A percentile compares a stretch with the other conserved stretches of the same genome.
Evolutionary conservation across 805 yeast species (phyloP).

Genomic region (Nakazawaea ernobii): DNA sequence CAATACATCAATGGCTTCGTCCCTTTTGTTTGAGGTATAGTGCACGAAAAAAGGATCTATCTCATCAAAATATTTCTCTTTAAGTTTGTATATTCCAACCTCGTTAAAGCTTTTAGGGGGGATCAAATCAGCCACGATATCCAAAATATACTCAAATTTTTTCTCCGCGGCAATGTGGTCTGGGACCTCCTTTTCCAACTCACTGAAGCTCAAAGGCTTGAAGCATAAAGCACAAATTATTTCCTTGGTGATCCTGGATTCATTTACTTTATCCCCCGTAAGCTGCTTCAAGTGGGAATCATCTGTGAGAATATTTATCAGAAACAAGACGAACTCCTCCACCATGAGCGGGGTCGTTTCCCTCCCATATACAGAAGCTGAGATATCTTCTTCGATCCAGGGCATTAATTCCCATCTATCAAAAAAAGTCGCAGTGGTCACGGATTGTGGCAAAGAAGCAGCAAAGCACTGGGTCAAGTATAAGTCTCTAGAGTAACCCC

Average conservation of each 20-base stretch:
- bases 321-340: constrained; percentile 70
- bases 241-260: constrained; percentile 54
- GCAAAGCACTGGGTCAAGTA: constrained; percentile 64
- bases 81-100: constrained; percentile 62
- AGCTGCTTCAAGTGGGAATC: constrained; percentile 50
- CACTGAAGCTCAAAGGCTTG: constrained; percentile 65
- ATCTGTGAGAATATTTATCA: constrained; percentile 67
- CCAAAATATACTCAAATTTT: constrained; percentile 58
- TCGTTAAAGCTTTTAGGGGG: constrained; percentile 56
- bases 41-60: constrained; percentile 84
- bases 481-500: constrained; percentile 75
- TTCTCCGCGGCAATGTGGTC: constrained; percentile 73
- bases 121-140: constrained; percentile 52
- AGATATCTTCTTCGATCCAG: constrained; percentile 43
- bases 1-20: constrained; percentile 68
- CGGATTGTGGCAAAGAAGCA: constrained; percentile 43
- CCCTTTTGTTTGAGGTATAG: constrained; percentile 70
- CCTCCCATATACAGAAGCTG: constrained; percentile 35
- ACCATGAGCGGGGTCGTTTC: constrained; percentile 55
- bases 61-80: constrained; percentile 41
- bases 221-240: constrained; percentile 82
- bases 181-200: constrained; percentile 62
- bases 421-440: constrained; percentile 50
- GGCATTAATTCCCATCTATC: constrained; percentile 63
- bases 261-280: constrained; percentile 41